Evolutionary conservation across 1,284 basidiomycete genomes (phyloP).

Genomic region (Pseudozyma tsukubaensis): DNA sequence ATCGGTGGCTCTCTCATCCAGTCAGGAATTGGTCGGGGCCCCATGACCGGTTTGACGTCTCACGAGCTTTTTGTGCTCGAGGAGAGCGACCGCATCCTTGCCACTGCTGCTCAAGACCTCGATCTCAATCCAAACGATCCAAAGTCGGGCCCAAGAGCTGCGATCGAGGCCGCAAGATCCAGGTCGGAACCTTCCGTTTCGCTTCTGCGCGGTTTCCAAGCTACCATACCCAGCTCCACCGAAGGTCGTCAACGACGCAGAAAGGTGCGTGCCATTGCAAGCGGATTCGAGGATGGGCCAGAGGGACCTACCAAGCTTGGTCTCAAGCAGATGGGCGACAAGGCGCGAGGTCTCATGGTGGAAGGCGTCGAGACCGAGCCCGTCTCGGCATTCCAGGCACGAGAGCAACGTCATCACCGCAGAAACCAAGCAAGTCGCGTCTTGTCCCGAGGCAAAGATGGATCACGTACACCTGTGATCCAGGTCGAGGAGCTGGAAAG

Average conservation of each 20-base stretch:
- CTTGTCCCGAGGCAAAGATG: constrained; percentile 50
- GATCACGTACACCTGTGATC: constrained; percentile 27
- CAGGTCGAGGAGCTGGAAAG: constrained; percentile 62
- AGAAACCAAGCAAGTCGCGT: constrained; percentile 43
- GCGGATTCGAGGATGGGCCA: constrained; percentile 46
- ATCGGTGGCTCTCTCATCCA: constrained; percentile 58
- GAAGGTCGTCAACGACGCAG: constrained; percentile 58
- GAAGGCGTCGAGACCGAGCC: constrained; percentile 43
- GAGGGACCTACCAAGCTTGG: constrained; percentile 54
- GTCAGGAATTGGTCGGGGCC: constrained; percentile 57
- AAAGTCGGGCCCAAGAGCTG: constrained; percentile 11
- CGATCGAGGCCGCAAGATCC: constrained; percentile 31
- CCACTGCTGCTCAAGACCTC: constrained; percentile 50
- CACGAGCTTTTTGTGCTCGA: constrained; percentile 64
- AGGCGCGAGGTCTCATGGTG: constrained; percentile 59
- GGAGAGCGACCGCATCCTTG: constrained; percentile 64
- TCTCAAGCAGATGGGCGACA: constrained; percentile 61
- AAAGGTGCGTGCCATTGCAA: constrained; percentile 51
- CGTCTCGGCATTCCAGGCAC: constrained; percentile 43
- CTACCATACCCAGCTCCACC: constrained; percentile 62
- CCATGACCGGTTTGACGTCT: constrained; percentile 57
- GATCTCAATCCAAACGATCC: constrained; percentile 27
- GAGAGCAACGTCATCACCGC: constrained; percentile 50
- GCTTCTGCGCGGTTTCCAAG: constrained; percentile 66
- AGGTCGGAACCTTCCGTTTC: constrained; percentile 54